Percentiles rank a stretch among this genome's conserved stretches.
phyloP scores from a whole-genome alignment of 371 early-diverging fungal species.

The Mortierella sp. region DNA sequence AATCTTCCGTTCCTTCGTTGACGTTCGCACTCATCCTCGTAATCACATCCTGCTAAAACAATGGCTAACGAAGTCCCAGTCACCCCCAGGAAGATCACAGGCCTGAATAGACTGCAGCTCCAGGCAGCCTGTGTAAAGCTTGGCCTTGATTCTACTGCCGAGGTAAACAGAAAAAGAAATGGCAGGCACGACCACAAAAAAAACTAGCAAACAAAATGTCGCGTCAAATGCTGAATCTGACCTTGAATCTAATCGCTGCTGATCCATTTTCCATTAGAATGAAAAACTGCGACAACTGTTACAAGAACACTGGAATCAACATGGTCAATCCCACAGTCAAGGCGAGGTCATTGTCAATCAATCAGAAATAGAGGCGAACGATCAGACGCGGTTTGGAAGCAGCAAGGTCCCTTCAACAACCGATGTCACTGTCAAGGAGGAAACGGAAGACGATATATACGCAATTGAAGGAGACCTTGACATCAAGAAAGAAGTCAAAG shows the following conservation, averaged over 20 bases:
- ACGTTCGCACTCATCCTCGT: too few species aligned
- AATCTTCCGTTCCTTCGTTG: too few species aligned
- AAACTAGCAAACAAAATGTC: background rate
- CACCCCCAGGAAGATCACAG: constrained; percentile 3
- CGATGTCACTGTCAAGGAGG: constrained; percentile 2
- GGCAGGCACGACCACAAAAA: background rate
- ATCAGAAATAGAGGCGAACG: background rate
- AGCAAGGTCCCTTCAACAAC: too few species aligned
- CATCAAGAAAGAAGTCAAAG: constrained; percentile 17
- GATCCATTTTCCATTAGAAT: constrained; percentile 14
- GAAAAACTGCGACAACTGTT: constrained; percentile 15
- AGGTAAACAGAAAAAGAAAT: too few species aligned
- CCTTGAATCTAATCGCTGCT: background rate
- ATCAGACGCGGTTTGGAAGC: too few species aligned
- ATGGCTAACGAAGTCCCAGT: background rate
- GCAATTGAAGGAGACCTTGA: constrained; percentile 1
- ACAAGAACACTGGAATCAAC: constrained; percentile 9
- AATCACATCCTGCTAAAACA: too few species aligned
- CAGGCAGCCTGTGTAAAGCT: constrained; percentile 49
- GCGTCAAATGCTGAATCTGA: background rate
- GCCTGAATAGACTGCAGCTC: constrained; percentile 35
- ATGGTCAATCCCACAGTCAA: background rate
- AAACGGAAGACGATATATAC: constrained; percentile 4
- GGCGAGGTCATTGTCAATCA: background rate
- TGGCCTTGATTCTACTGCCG: constrained; percentile 37